Percentiles rank a stretch among this genome's conserved stretches.
Conservation (phyloP, 345 rosid species). For the Dipteronia dyeriana region DNA sequence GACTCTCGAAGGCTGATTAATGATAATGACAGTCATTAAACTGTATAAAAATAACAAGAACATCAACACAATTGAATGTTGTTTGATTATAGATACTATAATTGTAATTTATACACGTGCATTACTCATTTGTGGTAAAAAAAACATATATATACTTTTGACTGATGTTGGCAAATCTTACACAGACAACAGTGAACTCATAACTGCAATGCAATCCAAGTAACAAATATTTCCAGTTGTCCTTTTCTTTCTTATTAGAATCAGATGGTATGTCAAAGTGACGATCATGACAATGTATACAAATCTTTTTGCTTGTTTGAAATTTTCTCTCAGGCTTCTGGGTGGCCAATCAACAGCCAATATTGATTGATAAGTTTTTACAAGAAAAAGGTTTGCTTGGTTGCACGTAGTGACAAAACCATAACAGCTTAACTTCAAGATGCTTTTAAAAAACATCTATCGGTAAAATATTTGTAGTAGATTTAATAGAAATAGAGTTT, state of each 20-base stretch:
- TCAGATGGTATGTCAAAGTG: background rate
- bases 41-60: too few species aligned
- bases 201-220: background rate
- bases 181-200: background rate
- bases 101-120: background rate
- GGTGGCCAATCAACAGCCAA: background rate
- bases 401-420: background rate
- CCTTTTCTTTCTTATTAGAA: background rate
- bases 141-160: too few species aligned
- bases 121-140: background rate
- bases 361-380: background rate
- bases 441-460: too few species aligned
- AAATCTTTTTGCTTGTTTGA: background rate
- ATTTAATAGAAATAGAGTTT: too few species aligned
- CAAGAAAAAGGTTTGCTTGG: background rate
- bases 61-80: too few species aligned
- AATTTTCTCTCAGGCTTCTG: background rate
- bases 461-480: too few species aligned
- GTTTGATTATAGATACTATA: background rate
- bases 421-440: background rate
- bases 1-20: background rate
- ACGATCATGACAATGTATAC: background rate
- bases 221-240: background rate
- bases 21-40: background rate
- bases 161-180: background rate